phyloP scores from a whole-genome alignment of 495 filamentous ascomycete genomes.

The Penicillium taxi region DNA sequence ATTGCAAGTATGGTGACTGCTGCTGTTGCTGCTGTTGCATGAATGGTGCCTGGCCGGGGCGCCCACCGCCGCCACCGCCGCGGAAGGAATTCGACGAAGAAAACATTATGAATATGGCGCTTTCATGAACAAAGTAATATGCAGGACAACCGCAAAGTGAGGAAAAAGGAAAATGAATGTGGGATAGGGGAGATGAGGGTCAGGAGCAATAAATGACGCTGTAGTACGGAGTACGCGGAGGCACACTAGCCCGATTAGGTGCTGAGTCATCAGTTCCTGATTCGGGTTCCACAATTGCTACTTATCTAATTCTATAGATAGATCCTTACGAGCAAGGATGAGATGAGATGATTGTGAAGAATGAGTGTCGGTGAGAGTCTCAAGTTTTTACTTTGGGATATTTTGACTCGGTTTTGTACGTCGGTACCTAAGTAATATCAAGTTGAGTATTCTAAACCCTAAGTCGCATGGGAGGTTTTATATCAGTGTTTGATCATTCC shows the following conservation, averaged over 20 bases:
- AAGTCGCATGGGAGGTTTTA: too few relatives aligned
- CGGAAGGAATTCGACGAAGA: conserved; percentile 80
- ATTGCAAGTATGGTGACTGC: conserved; percentile 41
- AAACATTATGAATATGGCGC: conserved; percentile 55
- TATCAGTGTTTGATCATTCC: too few relatives aligned
- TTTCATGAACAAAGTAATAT: conserved; percentile 24
- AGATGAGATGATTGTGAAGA: too few relatives aligned
- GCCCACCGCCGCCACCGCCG: conserved; percentile 65
- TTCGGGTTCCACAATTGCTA: not conserved
- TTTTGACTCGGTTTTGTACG: too few relatives aligned
- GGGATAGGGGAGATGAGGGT: conserved; percentile 13
- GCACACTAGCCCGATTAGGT: conserved; percentile 16
- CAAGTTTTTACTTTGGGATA: too few relatives aligned
- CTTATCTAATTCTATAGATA: too few relatives aligned
- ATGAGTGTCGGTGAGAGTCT: too few relatives aligned
- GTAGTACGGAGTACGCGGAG: conserved; percentile 22
- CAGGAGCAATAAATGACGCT: conserved; percentile 29
- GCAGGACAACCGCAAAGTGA: conserved; percentile 14
- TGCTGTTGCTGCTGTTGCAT: conserved; percentile 41
- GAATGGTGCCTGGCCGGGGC: conserved; percentile 55
- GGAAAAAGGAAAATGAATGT: conserved; percentile 13
- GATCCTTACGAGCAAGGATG: too few relatives aligned
- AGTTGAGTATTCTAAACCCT: too few relatives aligned
- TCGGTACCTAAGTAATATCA: too few relatives aligned
- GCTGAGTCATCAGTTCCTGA: conserved; percentile 16